Base-by-base conservation (phyloP, 352 stramenopile genomes). In the Phytophthora foliorum region DNA sequence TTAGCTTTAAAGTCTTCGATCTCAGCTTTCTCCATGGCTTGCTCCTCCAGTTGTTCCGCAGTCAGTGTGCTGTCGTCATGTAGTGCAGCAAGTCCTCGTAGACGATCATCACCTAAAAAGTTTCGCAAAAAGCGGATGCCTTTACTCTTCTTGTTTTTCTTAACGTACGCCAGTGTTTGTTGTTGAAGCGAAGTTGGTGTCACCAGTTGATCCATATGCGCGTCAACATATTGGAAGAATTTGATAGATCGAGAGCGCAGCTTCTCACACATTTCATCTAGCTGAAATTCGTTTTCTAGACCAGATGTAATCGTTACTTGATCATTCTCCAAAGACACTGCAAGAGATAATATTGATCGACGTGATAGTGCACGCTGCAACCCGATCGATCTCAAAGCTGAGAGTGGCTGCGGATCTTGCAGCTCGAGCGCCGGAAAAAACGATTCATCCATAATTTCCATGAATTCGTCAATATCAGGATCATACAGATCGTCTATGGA, bases 171-270 rank as follows among this genome's bases (percentile, higher is more conserved):
- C n/a, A 63, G 64, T 48, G 58, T 49, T 52, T 70, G 77, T 42
- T 25, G 57, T 46, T 42, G 61, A 75, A 48, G 51, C 46, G 25
- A 69, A 38, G 22, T 42, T 46, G 58, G 52, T 3, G 67, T 82
- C 41, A 84, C 62, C 17, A 93, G 59, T 55, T 88, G 75, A 10
- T 82, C 76, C 42, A 91, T 82, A 31, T 90, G 79, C 2, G 70
- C 41, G 58, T 93, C 81, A n/a, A 93, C 48, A 44, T 93, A 91
- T 44, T 86, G 82, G 27, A 91, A 83, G 57, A 93, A 83, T 32
- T 82, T 81, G 2, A 67, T 53, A 0, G 84, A 76, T 41, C 82
- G 81, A 3, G 48, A 57, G 19, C 65, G 75, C 42, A 92, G 51
- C 44, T 74, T 62, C 0, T 64, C 31, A 16, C 45, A 63, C 38